Evolutionary conservation across 768 basidiomycete species (phyloP).

Genomic region (Pholiota microspora): DNA sequence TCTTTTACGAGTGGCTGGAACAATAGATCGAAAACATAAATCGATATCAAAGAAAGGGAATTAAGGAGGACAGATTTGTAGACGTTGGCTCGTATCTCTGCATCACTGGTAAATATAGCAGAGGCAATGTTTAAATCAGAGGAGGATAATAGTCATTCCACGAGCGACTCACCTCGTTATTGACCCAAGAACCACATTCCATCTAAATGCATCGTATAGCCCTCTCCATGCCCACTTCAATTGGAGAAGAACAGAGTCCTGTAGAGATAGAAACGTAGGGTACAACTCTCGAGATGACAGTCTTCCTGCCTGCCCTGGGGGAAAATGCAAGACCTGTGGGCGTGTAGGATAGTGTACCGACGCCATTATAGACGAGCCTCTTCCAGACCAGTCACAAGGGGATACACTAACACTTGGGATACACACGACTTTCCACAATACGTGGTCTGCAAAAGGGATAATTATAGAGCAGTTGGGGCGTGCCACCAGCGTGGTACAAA

Average conservation of each 20-base stretch:
- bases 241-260: slow-evolving; percentile 60
- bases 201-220: slow-evolving; percentile 69
- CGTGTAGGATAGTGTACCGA: slow-evolving; percentile 17
- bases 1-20: slow-evolving; percentile 65
- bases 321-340: slow-evolving; percentile 23
- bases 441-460: slow-evolving; percentile 12
- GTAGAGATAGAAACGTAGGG: slow-evolving; percentile 66
- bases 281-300: slow-evolving; percentile 52
- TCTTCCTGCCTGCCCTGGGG: slow-evolving; percentile 13
- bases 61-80: slow-evolving; percentile 78
- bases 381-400: neutral
- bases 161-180: slow-evolving; percentile 49
- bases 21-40: slow-evolving; percentile 74
- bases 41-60: slow-evolving; percentile 63
- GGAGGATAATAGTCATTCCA: neutral
- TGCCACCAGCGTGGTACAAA: slow-evolving; percentile 14
- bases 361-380: slow-evolving; percentile 14
- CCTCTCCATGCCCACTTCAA: slow-evolving; percentile 57
- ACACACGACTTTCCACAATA: neutral
- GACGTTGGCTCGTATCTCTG: slow-evolving; percentile 71
- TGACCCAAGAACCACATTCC: slow-evolving; percentile 60
- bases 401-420: no score
- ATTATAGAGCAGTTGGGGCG: slow-evolving; percentile 6
- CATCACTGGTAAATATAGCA: slow-evolving; percentile 46
- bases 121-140: neutral